Conservation (phyloP, 805 yeast genomes). For the Metahyphopichia silvanorum region DNA sequence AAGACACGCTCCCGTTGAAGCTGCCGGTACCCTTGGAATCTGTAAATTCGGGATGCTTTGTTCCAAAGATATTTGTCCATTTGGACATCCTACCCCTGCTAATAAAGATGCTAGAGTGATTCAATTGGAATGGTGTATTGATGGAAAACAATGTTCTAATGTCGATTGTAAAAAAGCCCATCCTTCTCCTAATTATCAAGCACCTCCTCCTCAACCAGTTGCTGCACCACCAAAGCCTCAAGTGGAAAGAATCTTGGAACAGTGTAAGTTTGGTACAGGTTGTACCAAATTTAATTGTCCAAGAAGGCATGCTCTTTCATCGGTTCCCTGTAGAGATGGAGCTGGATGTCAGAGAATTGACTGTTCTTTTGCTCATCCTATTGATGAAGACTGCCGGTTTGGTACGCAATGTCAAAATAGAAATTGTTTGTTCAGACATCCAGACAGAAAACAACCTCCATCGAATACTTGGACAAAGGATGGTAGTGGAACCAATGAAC, state of each 20-base stretch:
- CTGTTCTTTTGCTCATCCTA: constrained; percentile 81
- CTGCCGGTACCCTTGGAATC: constrained; percentile 46
- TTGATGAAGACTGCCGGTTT: constrained; percentile 75
- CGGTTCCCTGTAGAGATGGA: constrained; percentile 79
- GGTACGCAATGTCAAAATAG: constrained; percentile 72
- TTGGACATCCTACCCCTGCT: constrained; percentile 90
- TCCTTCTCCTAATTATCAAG: constrained; percentile 51
- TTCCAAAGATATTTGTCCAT: constrained; percentile 76
- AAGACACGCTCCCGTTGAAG: constrained; percentile 31
- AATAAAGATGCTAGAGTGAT: constrained; percentile 70
- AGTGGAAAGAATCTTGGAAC: constrained; percentile 60
- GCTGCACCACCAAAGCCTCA: constrained; percentile 10
- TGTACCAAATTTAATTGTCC: constrained; percentile 81
- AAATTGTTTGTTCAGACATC: constrained; percentile 74
- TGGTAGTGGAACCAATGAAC: constrained; percentile 25
- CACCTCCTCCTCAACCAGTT: constrained; percentile 13
- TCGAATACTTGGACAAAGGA: constrained; percentile 36
- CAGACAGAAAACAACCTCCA: constrained; percentile 59
- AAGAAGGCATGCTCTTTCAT: constrained; percentile 77
- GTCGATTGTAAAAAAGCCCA: constrained; percentile 70
- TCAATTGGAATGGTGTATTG: constrained; percentile 72
- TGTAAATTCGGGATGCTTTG: constrained; percentile 80
- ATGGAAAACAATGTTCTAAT: constrained; percentile 62
- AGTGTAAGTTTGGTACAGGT: constrained; percentile 73
- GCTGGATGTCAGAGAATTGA: constrained; percentile 72